phyloP scores from a whole-genome alignment of 208 protist genomes.

The Angomonas desouzai region DNA sequence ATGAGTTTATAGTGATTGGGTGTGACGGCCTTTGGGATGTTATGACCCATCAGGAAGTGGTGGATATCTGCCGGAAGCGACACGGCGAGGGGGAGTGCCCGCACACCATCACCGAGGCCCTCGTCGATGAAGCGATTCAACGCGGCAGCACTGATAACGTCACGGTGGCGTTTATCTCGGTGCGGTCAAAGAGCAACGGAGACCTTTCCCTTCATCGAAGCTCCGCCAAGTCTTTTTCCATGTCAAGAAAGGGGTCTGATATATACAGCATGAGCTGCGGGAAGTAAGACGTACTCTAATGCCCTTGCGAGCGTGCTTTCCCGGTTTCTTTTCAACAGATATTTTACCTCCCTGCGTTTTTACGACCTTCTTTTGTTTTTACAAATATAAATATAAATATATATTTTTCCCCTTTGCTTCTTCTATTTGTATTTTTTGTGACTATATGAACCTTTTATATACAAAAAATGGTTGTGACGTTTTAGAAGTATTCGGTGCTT shows the following conservation, averaged over 20 bases:
- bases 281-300: too few relatives aligned
- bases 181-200: conserved; percentile 17
- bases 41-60: conserved; percentile 79
- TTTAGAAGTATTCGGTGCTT: too few relatives aligned
- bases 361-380: conserved; percentile 3
- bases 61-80: conserved; percentile 49
- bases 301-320: conserved; percentile 6
- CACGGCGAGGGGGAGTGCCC: conserved; percentile 25
- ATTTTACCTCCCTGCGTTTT: conserved; percentile 1
- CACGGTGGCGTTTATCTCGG: conserved; percentile 60
- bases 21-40: conserved; percentile 93
- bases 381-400: conserved; percentile 9
- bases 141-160: conserved; percentile 81
- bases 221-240: conserved; percentile 7
- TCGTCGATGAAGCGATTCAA: conserved; percentile 58
- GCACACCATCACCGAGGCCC: conserved; percentile 48
- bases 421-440: background rate
- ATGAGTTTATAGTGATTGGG: conserved; percentile 86
- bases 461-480: too few relatives aligned
- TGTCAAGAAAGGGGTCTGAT: background rate
- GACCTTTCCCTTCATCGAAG: conserved; percentile 1
- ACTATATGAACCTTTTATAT: too few relatives aligned
- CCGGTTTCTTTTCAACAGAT: background rate
- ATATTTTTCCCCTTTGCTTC: conserved; percentile 16
- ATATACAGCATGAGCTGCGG: background rate